Evolutionary conservation across 1,284 basidiomycete genomes (phyloP).

Genomic region (Bondarzewia mesenterica): DNA sequence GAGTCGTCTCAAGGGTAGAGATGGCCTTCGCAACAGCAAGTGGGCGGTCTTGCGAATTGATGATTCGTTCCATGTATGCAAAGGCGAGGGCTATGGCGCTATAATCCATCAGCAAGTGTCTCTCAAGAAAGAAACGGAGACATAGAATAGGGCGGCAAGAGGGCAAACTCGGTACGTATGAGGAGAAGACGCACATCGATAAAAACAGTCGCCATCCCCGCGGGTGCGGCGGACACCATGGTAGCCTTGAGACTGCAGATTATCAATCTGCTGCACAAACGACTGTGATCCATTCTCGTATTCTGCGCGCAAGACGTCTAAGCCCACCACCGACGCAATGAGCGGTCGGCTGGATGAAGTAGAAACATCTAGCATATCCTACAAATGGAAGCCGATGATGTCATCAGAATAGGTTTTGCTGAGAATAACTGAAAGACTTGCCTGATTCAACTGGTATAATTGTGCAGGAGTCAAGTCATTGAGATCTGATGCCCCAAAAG

Average conservation of each 20-base stretch:
- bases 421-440: neutral
- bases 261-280: conserved; percentile 35
- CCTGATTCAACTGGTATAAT: conserved; percentile 16
- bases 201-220: conserved; percentile 58
- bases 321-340: conserved; percentile 10
- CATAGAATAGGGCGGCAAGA: no score
- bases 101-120: neutral
- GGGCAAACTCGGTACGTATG: no score
- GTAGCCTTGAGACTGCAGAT: conserved; percentile 29
- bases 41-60: conserved; percentile 33
- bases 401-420: neutral
- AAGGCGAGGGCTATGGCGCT: conserved; percentile 42
- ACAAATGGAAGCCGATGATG: neutral
- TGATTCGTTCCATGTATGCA: conserved; percentile 43
- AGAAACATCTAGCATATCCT: conserved; percentile 11
- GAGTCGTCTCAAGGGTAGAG: conserved; percentile 43
- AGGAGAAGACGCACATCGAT: conserved; percentile 35
- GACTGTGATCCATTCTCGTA: conserved; percentile 27
- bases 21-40: conserved; percentile 44
- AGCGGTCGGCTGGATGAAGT: conserved; percentile 8
- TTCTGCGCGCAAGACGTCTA: conserved; percentile 22
- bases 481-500: no score
- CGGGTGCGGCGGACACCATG: conserved; percentile 37
- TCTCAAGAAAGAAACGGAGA: neutral
- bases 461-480: conserved; percentile 11